phyloP scores from a whole-genome alignment of 2,329 filamentous ascomycete genomes.

The Microsporum canis region DNA sequence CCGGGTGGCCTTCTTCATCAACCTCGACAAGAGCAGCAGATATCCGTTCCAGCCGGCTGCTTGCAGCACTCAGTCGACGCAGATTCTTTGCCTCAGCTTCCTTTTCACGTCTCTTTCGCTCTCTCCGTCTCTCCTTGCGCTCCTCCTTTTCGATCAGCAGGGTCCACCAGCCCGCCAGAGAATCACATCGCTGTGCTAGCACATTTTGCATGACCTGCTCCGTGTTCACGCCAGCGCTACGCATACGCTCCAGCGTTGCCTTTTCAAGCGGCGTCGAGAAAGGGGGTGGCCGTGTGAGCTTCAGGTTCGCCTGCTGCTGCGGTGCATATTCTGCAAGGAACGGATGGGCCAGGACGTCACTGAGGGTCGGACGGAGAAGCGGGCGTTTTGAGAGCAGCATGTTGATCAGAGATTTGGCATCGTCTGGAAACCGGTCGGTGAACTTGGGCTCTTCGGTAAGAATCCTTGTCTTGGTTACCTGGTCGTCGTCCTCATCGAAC shows the following conservation, averaged over 20 bases:
- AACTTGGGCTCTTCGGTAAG: conserved; percentile 75
- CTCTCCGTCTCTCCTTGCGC: conserved; percentile 67
- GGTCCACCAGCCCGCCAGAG: conserved; percentile 91
- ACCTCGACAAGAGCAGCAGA: conserved; percentile 67
- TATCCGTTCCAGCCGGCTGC: conserved; percentile 70
- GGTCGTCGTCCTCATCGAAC: conserved; percentile 93
- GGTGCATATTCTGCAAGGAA: conserved; percentile 81
- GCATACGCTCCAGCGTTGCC: conserved; percentile 84
- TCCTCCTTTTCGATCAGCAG: conserved; percentile 88
- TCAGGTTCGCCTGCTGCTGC: conserved; percentile 79
- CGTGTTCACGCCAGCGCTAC: conserved; percentile 83
- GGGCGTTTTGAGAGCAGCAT: conserved; percentile 82
- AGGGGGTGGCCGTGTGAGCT: conserved; percentile 64
- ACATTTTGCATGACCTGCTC: conserved; percentile 93
- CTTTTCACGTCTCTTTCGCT: conserved; percentile 72
- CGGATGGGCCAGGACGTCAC: conserved; percentile 76
- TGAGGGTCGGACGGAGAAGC: conserved; percentile 64
- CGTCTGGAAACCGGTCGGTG: conserved; percentile 64
- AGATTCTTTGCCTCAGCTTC: conserved; percentile 71
- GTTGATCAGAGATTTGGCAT: conserved; percentile 66
- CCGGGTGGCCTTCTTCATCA: conserved; percentile 57
- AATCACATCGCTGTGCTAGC: conserved; percentile 75
- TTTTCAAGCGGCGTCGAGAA: conserved; percentile 84
- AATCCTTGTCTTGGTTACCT: conserved; percentile 72
- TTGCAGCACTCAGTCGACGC: conserved; percentile 75